Base-by-base conservation (phyloP, 192 early-diverging fungal genomes). In the Geranomyces variabilis region DNA sequence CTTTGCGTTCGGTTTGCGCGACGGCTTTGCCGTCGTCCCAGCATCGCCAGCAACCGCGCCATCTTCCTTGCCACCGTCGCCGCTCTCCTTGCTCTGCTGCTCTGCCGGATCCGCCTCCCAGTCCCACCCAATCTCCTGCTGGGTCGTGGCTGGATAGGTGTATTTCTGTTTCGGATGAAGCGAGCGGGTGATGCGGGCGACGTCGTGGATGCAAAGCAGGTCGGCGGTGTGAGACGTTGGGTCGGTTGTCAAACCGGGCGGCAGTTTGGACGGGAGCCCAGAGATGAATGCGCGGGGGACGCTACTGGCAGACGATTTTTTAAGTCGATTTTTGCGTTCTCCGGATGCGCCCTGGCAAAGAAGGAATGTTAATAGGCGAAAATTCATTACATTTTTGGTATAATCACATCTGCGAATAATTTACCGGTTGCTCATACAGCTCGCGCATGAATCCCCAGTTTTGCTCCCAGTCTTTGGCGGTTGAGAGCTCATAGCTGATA, bases 371-470 rank as follows among this genome's bases (percentile, higher is more conserved):
- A 0, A 22, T 1, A 36, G 6, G 24, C n/a, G n/a, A n/a, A n/a
- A n/a, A n/a, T n/a, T 29, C 63, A 41, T 46, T 49, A 43, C 21
- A 58, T 71, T 26, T 22, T 2, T 15, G 47, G 1, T 7, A 21
- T 14, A 45, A 12, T 19, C 47, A 9, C 21, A 0, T 67, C 49
- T 55, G n/a, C 51, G 4, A 26, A 43, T 33, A 22, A 29, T 9
- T 49, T 49, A 55, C 41, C 43, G 63, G 47, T 24, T 74, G 46
- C 13, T n/a, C 31, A 56, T 76, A 77, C 8, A 81, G 73, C 6
- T 81, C 79, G 21, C 70, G 66, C 79, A 86, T 83, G 67, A 86
- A 86, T 15, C 84, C 84, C 81, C 81, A 86, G 57, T 77, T 66
- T 2, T 71, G 44, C 55, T 86, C 77, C 84, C 84, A 86, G 57